These are phyloP conservation scores for Coemansia umbellata DNA, from an alignment of 192 early-diverging fungal genomes.

Conservation along the genomic window DNA sequence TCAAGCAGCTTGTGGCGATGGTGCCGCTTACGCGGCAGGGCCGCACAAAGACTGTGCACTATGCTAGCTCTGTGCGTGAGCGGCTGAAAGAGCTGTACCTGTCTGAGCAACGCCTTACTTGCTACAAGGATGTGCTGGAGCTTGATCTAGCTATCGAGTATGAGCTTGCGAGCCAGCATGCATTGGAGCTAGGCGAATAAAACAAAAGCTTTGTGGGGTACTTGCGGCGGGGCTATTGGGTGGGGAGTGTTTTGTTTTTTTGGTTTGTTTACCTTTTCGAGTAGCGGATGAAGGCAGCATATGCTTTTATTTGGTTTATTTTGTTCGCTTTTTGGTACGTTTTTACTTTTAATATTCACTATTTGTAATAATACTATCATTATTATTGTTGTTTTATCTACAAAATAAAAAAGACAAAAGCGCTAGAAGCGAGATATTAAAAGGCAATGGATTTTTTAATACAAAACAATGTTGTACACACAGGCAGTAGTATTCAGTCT, in stretches of 20 bases:
- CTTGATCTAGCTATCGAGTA: constrained; percentile 55
- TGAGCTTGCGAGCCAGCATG: constrained; percentile 20
- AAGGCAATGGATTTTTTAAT: no score
- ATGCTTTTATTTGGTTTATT: no score
- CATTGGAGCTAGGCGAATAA: background rate
- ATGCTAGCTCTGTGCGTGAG: constrained; percentile 42
- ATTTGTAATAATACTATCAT: background rate
- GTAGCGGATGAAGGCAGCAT: no score
- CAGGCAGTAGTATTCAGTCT: background rate
- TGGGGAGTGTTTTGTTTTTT: no score
- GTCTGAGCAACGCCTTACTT: constrained; percentile 59
- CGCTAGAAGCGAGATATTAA: no score
- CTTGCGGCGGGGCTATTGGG: no score
- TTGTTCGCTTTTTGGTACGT: background rate
- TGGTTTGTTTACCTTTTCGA: no score
- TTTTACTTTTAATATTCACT: background rate
- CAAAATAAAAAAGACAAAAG: no score
- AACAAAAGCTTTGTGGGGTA: no score
- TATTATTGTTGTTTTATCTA: background rate
- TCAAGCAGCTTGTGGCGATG: constrained; percentile 64
- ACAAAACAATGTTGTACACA: no score
- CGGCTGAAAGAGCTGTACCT: constrained; percentile 57
- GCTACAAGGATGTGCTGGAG: constrained; percentile 70
- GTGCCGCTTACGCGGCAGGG: constrained; percentile 68
- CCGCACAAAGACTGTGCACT: constrained; percentile 54